Evolutionary conservation across 164 flowering plant species (phyloP), one percentile per base, ranked within the genome.

Genomic region (Magnolia changhungtana): DNA sequence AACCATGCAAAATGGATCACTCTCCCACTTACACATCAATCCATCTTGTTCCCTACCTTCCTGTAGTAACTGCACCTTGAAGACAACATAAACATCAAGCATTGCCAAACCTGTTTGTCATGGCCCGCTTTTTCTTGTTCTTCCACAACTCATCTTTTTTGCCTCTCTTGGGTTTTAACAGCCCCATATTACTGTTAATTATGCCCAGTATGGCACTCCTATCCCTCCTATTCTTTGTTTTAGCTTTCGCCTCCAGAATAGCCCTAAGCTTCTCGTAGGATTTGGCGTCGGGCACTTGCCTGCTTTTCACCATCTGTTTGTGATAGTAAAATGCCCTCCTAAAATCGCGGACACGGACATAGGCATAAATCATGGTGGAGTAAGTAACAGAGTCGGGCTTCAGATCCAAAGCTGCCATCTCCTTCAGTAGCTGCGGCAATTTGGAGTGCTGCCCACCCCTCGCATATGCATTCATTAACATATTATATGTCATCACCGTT

Each of bases 91-190:
- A 31, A 18, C 16, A 67, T 67, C 50, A 67, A 14, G 16, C 29
- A 1, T 37, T 13, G 18, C n/a, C 19, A 67, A 31, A 27, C 71
- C 31, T 74, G 55, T 49, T 55, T 19, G 58, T 37, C 63, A 81
- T 76, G 1, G 71, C 29, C 18, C 71, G 73, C 63, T 76, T 86
- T 80, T 77, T 91, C 86, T 80, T 92, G 82, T 85, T 83, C 86
- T 93, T 95, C 99, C 99, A 95, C 70, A 96, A 92, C 81, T 91
- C 96, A 67, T 93, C 97, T 79, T 92, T 93, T 86, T 91, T 93
- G 14, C 91, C 82, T 78, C 74, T 88, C 87, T 83, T 89, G 19
- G 85, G 79, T 83, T 89, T 89, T 74, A 84, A 23, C 76, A 83
- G 27, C 6, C 96, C 92, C 87, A 85, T 75, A 45, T 82, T 84